Evolutionary conservation across 768 basidiomycete species (phyloP), one percentile per base, ranked within the genome.

Genomic region (Hygrocybe punicea): DNA sequence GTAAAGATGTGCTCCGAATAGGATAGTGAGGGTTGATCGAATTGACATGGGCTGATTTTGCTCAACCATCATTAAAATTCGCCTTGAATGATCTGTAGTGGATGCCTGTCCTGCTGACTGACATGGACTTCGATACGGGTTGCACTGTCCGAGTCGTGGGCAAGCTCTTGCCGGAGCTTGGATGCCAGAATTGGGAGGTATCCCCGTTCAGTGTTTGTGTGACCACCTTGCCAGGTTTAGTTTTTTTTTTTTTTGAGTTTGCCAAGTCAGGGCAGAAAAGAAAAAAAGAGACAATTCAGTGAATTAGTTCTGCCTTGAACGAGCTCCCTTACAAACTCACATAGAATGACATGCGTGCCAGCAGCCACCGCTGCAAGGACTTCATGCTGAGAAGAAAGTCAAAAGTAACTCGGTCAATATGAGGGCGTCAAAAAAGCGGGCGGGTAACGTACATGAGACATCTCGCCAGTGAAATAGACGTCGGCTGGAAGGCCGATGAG

Each of bases 141-240:
- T 58, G 78, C 67, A 71, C 58, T 70, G 60, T 46, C 66, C 65
- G 58, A 62, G 67, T 17, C 69, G 69, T 51, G 71, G 65, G 44
- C 70, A 58, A 89, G 73, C 68, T 86, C 82, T 48, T 66, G 62
- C 58, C 70, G 67, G 59, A 98, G 76, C 71, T 84, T 86, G 11
- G 76, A 71, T 37, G 86, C 85, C 33, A 98, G 81, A 21, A 83
- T 75, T 16, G 86, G 83, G 54, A 98, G 86, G 73, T 92, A 98
- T 0, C 93, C 93, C 33, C 95, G 89, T 74, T 98, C 96, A 44
- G 95, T 95, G 72, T 94, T 94, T 14, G 92, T 89, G 73, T 98
- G 96, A 16, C 91, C 91, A 68, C 89, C 90, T 91, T 62, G n/a
- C n/a, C 55, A 51, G 62, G 37, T 36, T 55, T 57, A 49, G 50